These are phyloP conservation scores for Phytophthora palmivora DNA, from an alignment of 352 stramenopile genomes.

Conservation along the genomic window DNA sequence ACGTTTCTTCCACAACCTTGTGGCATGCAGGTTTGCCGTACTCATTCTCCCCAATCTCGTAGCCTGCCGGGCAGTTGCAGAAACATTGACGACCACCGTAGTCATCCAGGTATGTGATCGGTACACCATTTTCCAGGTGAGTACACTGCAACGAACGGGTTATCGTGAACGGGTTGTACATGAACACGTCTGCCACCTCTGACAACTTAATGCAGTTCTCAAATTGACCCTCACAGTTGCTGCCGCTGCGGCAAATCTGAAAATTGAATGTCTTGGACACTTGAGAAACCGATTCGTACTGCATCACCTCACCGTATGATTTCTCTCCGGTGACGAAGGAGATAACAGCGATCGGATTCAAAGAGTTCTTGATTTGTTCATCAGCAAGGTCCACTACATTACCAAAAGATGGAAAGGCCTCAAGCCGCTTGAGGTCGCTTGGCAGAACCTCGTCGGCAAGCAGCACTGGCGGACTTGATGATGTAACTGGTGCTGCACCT, in stretches of 20 bases:
- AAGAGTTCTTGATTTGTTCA: constrained; percentile 2
- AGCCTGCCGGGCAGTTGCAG: constrained; percentile 57
- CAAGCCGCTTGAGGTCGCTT: constrained; percentile 40
- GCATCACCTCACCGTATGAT: constrained; percentile 45
- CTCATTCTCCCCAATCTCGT: constrained; percentile 26
- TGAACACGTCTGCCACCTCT: constrained; percentile 54
- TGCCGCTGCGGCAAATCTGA: constrained; percentile 32
- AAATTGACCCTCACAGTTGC: constrained; percentile 27
- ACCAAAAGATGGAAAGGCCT: constrained; percentile 45
- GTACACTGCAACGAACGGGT: constrained; percentile 46
- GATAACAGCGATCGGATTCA: constrained; percentile 43
- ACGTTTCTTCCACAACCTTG: constrained; percentile 34
- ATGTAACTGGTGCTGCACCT: neutral
- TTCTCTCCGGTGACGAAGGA: constrained; percentile 47
- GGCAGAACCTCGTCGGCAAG: constrained; percentile 23
- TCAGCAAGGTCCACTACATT: constrained; percentile 32
- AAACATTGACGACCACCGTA: constrained; percentile 55
- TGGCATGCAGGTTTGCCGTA: constrained; percentile 36
- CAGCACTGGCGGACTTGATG: constrained; percentile 4
- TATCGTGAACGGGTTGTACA: constrained; percentile 71
- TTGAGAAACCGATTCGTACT: constrained; percentile 34
- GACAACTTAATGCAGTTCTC: constrained; percentile 45
- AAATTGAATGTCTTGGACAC: constrained; percentile 53
- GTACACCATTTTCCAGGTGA: constrained; percentile 44
- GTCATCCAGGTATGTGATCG: constrained; percentile 52